Evolutionary conservation across 1,284 basidiomycete genomes (phyloP).

Genomic region (Xerocomus amazonicus): DNA sequence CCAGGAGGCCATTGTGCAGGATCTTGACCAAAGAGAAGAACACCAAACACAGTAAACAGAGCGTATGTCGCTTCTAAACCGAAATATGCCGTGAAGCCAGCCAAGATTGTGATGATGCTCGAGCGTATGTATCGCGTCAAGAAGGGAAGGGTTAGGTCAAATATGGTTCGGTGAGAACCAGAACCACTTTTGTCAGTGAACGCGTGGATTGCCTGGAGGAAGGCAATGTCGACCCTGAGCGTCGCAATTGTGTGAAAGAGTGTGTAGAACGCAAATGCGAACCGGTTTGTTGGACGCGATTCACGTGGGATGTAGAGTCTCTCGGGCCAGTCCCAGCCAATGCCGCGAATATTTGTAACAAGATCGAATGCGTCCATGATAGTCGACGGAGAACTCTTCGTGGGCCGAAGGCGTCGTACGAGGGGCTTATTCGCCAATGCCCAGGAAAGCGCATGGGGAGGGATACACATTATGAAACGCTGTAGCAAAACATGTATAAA

Average conservation of each 20-base stretch:
- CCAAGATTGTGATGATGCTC: constrained; percentile 37
- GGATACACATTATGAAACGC: background rate
- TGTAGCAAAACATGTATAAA: background rate
- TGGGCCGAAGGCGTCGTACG: constrained; percentile 3
- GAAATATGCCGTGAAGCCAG: constrained; percentile 22
- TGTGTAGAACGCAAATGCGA: constrained; percentile 25
- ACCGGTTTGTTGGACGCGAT: constrained; percentile 35
- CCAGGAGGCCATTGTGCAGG: background rate
- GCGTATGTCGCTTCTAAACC: background rate
- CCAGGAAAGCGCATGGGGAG: background rate
- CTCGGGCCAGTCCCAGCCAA: constrained; percentile 43
- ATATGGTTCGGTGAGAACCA: constrained; percentile 17
- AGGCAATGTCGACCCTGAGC: background rate
- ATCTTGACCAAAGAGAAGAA: background rate
- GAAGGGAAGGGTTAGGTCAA: constrained; percentile 41
- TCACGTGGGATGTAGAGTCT: constrained; percentile 42
- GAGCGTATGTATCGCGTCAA: constrained; percentile 41
- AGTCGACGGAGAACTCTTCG: constrained; percentile 1
- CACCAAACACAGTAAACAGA: background rate
- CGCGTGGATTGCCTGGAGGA: background rate
- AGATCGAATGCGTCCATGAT: constrained; percentile 49
- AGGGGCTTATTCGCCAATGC: background rate
- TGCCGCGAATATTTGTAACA: constrained; percentile 44
- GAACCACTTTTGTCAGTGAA: background rate
- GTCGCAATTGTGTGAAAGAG: background rate